Evolutionary conservation across 2,329 filamentous ascomycete species (phyloP).

Genomic region (Thelonectria rubi): DNA sequence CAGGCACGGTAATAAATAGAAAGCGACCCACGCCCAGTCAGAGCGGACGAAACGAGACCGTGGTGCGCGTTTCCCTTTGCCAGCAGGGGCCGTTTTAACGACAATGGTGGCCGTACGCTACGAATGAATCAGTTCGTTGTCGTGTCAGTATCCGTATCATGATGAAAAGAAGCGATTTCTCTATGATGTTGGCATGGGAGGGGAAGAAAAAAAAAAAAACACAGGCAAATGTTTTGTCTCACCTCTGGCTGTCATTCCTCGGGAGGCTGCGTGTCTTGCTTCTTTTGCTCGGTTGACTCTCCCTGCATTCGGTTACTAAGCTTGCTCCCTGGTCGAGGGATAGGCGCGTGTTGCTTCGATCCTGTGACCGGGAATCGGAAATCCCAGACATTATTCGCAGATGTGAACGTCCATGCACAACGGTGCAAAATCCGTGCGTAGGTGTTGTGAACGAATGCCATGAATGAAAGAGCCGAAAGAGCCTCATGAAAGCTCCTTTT

Average conservation of each 20-base stretch:
- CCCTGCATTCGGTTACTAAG: constrained; percentile 31
- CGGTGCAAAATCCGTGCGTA: neutral
- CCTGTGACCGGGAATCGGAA: constrained; percentile 30
- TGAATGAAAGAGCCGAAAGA: too few relatives aligned
- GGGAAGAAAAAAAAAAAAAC: neutral
- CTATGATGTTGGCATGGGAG: constrained; percentile 3
- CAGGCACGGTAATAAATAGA: constrained; percentile 24
- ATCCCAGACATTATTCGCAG: constrained; percentile 15
- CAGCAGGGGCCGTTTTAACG: constrained; percentile 10
- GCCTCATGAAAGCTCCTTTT: too few relatives aligned
- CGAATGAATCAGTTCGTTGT: constrained; percentile 4
- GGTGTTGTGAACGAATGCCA: neutral
- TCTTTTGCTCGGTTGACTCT: constrained; percentile 19
- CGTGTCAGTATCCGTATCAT: constrained; percentile 13
- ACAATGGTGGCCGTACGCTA: neutral
- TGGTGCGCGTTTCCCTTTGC: constrained; percentile 13
- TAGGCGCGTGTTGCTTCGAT: constrained; percentile 24
- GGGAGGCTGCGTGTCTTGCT: neutral
- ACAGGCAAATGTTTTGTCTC: constrained; percentile 14
- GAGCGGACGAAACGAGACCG: constrained; percentile 13
- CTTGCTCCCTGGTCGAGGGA: constrained; percentile 9
- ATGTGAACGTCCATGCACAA: constrained; percentile 9
- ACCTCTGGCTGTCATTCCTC: constrained; percentile 7
- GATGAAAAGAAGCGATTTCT: neutral
- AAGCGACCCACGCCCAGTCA: constrained; percentile 18